phyloP scores from a whole-genome alignment of 73 alveolate genomes.

The Paramecium octaurelia region DNA sequence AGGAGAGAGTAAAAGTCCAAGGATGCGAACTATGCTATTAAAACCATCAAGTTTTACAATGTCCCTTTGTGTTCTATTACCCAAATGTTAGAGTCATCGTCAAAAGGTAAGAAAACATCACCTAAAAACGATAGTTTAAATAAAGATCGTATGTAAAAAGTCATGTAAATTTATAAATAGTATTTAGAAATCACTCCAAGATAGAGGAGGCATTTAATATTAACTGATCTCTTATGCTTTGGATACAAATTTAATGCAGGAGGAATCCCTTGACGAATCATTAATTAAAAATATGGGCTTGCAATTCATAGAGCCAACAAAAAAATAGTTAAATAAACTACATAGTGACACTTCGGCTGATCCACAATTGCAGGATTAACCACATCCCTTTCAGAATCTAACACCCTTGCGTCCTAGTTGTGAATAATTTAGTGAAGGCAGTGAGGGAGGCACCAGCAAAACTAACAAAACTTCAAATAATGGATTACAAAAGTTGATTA shows the following conservation, averaged over 20 bases:
- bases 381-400: background rate
- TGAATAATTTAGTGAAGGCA: background rate
- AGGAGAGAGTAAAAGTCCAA: constrained; percentile 12
- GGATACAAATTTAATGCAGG: background rate
- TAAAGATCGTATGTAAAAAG: background rate
- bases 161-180: background rate
- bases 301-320: background rate
- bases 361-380: background rate
- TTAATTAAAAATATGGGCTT: background rate
- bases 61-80: constrained; percentile 46
- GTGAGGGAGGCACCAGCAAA: background rate
- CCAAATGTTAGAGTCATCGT: constrained; percentile 13
- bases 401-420: background rate
- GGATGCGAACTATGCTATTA: constrained; percentile 44
- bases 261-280: constrained; percentile 22
- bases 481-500: background rate
- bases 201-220: constrained; percentile 1
- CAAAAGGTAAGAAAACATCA: background rate
- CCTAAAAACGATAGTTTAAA: background rate
- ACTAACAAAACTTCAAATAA: background rate
- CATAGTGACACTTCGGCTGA: background rate
- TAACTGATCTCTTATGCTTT: background rate
- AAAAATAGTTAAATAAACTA: background rate
- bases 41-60: constrained; percentile 12
- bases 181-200: background rate